Evolutionary conservation across 129 eudicot genomes (phyloP), one percentile per base, ranked within the genome.

Genomic region (Centrapalus pauciflorus): DNA sequence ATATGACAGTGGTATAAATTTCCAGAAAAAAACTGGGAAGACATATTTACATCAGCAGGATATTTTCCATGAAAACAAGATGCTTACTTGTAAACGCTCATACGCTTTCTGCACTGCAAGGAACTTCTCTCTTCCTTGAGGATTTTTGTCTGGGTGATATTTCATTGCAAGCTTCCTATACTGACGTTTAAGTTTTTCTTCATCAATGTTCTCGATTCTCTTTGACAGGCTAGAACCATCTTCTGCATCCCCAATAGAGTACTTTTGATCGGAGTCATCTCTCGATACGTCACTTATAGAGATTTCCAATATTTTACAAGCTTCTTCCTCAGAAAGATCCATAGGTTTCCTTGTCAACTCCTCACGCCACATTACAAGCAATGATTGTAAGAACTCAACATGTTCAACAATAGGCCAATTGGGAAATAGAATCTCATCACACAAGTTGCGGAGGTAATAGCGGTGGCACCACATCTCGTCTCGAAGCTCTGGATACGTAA

Each of bases 391-490:
- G 38, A 93, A 93, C 75, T 93, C 99, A 45, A 93, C 96, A 82
- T 93, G 99, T 66, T 93, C 99, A 76, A 93, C 99, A 55, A 93
- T 93, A 20, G 95, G 96, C 99, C 99, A 93, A 65, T 86, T 86
- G 4, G 99, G 96, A 82, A 93, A 93, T 45, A 83, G 77, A 50
- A 93, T 80, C 78, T 93, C 99, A 60, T 93, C 99, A 55, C 99
- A 93, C 46, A 93, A 75, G 71, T 93, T 93, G 14, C 99, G 75
- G 7, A 93, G 95, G 76, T 93, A 93, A 71, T 93, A 93, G 37
- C 99, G 95, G 71, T 93, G 96, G 62, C 99, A 93, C 99, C 99
- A 93, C 99, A 93, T 93, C 77, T 93, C 99, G 75, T 93, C 99
- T 61, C 84, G 84, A 64, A 93, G 76, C 77, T 89, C 95, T 1